These are phyloP conservation scores for Erythrobasidium yunnanense DNA, from an alignment of 768 basidiomycete species.

Conservation along the genomic window DNA sequence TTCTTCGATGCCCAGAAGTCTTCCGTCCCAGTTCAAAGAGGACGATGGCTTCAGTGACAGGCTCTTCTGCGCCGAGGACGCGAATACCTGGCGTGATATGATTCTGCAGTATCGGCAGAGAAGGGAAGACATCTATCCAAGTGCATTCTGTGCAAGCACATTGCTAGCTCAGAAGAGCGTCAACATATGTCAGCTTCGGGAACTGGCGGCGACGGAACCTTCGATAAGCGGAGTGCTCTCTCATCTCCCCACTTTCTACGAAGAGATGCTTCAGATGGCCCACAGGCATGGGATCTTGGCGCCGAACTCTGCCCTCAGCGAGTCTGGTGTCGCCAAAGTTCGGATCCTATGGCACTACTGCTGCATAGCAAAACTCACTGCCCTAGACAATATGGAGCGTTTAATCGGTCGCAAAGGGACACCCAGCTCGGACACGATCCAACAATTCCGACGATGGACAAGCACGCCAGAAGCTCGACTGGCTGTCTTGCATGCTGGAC, in stretches of 20 bases:
- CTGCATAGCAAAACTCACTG: background rate
- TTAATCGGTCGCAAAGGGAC: background rate
- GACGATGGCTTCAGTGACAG: background rate
- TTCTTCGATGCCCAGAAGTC: background rate
- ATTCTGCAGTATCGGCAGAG: background rate
- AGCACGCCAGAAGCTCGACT: background rate
- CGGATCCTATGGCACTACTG: slow-evolving; percentile 4
- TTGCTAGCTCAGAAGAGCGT: slow-evolving; percentile 14
- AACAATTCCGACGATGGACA: background rate
- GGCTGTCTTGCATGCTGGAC: background rate
- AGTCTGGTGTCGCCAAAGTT: background rate
- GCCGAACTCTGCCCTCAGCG: background rate
- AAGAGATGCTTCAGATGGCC: background rate
- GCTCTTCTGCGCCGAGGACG: slow-evolving; percentile 2
- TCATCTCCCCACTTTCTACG: background rate
- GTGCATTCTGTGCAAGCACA: background rate
- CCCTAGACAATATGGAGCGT: background rate
- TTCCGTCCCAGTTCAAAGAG: background rate
- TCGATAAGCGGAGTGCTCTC: background rate
- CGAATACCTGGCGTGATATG: background rate
- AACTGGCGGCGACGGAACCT: background rate
- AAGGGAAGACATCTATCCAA: background rate
- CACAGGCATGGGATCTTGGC: background rate
- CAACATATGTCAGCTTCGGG: background rate
- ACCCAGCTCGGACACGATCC: background rate